Base-by-base conservation (phyloP, 768 basidiomycete genomes). In the Arthromyces matolae region DNA sequence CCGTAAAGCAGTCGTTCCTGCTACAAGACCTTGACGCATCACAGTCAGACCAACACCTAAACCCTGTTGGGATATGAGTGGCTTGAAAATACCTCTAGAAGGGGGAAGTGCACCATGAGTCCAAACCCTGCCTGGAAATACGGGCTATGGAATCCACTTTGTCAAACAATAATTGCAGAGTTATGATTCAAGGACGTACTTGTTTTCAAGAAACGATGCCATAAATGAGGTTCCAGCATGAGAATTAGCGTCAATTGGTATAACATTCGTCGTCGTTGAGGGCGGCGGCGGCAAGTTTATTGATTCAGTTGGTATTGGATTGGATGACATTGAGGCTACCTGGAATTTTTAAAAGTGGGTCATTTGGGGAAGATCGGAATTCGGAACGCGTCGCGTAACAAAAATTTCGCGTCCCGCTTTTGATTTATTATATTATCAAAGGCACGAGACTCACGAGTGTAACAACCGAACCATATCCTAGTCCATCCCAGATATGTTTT, bases 41-140 rank as follows among this genome's bases (percentile, higher is more conserved):
- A 77, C 73, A 8, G 88, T 85, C 1, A 94, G 70, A 36, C 82
- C 90, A 19, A 94, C 89, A 13, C 93, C 92, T 36, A 98, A 73
- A n/a, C 92, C 90, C 95, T 98, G 54, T 16, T 38, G 1, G 7
- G 2, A 35, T n/a, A 44, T 50, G 8, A 39, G 46, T 34, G 33
- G 27, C 27, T 22, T 25, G 29, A 45, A 8, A 42, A 44, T 20
- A 12, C 8, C 31, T 40, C 25, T 35, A 25, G 23, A 42, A 36
- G 33, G 42, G 24, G 4, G 50, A 18, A 41, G 27, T 60, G 55
- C 38, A 94, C 95, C 93, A 98, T 94, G 29, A 99, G 79, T 28
- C 95, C 96, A 60, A 97, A 97, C 22, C 96, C 95, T 39, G 95
- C 96, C 63, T 95, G 91, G 63, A 99, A 98, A 71, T 93, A 94